phyloP scores from a whole-genome alignment of 1,284 basidiomycete species.

The Leccinum subrobustum region DNA sequence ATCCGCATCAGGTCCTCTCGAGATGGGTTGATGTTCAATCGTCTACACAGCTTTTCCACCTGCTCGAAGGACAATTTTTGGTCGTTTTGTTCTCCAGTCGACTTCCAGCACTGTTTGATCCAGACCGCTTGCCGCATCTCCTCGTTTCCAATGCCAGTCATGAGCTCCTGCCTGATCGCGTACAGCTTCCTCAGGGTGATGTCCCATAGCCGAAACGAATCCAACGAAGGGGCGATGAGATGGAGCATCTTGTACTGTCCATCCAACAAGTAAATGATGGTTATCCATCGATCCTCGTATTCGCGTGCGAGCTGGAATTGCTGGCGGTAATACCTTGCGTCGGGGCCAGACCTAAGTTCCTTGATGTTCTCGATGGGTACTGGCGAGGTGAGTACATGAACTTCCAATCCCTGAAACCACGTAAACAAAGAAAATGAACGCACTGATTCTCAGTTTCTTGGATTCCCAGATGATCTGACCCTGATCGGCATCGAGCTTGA shows the following conservation, averaged over 20 bases:
- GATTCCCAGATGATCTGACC: conserved; percentile 87
- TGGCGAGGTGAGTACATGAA: conserved; percentile 28
- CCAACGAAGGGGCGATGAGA: conserved; percentile 74
- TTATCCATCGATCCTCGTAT: conserved; percentile 72
- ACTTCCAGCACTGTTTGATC: conserved; percentile 84
- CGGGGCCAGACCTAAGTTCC: conserved; percentile 80
- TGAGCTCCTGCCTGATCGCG: conserved; percentile 63
- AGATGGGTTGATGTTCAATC: conserved; percentile 72
- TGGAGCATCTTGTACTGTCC: conserved; percentile 91
- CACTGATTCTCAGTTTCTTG: conserved; percentile 73
- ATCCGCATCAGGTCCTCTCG: conserved; percentile 58
- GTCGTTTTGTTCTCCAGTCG: conserved; percentile 61
- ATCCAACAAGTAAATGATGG: conserved; percentile 74
- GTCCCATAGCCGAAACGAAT: conserved; percentile 71
- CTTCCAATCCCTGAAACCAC: not conserved
- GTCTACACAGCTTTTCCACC: conserved; percentile 71
- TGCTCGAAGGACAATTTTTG: conserved; percentile 72
- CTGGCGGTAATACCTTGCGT: conserved; percentile 77
- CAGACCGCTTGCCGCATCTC: conserved; percentile 72
- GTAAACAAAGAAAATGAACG: conserved; percentile 32
- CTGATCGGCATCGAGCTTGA: conserved; percentile 76
- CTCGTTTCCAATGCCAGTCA: conserved; percentile 63
- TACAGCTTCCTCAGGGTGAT: conserved; percentile 58
- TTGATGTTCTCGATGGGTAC: conserved; percentile 91
- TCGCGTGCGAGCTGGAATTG: conserved; percentile 67